These are phyloP conservation scores for Solanum habrochaites DNA, from an alignment of 257 asterid species.

Conservation along the genomic window DNA sequence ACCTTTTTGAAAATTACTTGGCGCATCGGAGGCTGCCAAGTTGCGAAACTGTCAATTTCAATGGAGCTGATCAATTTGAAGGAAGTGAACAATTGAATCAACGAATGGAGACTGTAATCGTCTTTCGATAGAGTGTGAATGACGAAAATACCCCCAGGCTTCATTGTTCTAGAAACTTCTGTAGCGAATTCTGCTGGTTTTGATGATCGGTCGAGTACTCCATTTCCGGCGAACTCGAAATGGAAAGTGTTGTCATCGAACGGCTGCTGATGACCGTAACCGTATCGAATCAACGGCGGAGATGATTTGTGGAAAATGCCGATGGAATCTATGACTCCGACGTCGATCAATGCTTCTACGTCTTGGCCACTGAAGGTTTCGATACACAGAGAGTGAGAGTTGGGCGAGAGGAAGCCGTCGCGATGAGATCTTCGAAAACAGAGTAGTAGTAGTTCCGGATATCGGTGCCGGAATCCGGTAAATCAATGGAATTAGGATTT, in stretches of 20 bases:
- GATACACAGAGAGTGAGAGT: slow-evolving; percentile 38
- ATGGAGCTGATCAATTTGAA: slow-evolving; percentile 25
- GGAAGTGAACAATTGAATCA: slow-evolving; percentile 24
- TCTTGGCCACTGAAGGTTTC: slow-evolving; percentile 24
- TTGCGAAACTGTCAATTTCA: slow-evolving; percentile 21
- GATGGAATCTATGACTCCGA: slow-evolving; percentile 30
- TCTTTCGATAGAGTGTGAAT: slow-evolving; percentile 33
- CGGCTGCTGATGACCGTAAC: slow-evolving; percentile 5
- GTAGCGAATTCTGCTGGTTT: slow-evolving; percentile 28
- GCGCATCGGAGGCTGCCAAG: slow-evolving; percentile 11
- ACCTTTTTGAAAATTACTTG: slow-evolving; percentile 25
- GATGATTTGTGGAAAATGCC: slow-evolving; percentile 26
- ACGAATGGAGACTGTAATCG: slow-evolving; percentile 39
- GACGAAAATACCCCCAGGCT: slow-evolving; percentile 41
- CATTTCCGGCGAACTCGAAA: slow-evolving; percentile 31
- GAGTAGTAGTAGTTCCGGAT: slow-evolving; percentile 26
- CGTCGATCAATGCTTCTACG: slow-evolving; percentile 29
- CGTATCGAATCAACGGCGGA: slow-evolving; percentile 9
- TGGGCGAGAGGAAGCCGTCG: slow-evolving; percentile 26
- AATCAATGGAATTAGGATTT: background rate
- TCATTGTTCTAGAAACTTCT: slow-evolving; percentile 42
- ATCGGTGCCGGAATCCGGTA: slow-evolving; percentile 3
- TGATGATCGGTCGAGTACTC: slow-evolving; percentile 22
- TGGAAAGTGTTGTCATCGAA: slow-evolving; percentile 27
- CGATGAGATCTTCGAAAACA: slow-evolving; percentile 36